Conservation (phyloP, 495 filamentous ascomycete genomes). For the Tuber magnatum region DNA sequence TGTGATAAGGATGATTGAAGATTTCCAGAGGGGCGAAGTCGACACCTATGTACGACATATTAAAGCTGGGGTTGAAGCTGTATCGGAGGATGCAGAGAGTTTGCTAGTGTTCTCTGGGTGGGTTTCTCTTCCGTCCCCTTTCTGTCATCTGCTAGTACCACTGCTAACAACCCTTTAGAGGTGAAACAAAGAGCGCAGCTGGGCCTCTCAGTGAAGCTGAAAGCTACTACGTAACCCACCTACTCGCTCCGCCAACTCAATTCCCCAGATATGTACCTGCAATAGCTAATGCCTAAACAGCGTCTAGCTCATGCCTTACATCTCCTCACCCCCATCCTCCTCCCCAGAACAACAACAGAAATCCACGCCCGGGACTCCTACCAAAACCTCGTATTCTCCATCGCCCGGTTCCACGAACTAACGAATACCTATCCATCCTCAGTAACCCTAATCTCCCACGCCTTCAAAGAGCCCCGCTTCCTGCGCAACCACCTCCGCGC, state of each 20-base stretch:
- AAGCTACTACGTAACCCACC: conserved; percentile 52
- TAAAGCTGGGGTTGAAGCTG: conserved; percentile 52
- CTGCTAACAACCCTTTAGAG: conserved; percentile 16
- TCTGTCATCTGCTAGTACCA: conserved; percentile 1
- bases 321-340: conserved; percentile 39
- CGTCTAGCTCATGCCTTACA: conserved; percentile 46
- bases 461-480: conserved; percentile 64
- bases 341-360: conserved; percentile 51
- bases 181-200: conserved; percentile 33
- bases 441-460: conserved; percentile 66
- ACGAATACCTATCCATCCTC: conserved; percentile 48
- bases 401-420: conserved; percentile 51
- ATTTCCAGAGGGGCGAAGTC: conserved; percentile 66
- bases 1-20: conserved; percentile 37
- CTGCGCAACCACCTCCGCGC: conserved; percentile 61
- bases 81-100: conserved; percentile 39
- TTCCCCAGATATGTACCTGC: conserved; percentile 11
- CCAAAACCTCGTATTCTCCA: conserved; percentile 66
- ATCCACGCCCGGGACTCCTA: conserved; percentile 69
- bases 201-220: conserved; percentile 50
- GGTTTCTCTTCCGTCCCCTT: conserved; percentile 24
- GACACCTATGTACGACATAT: conserved; percentile 66
- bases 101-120: conserved; percentile 66
- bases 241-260: not conserved
- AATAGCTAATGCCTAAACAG: conserved; percentile 39